Conservation (phyloP, 371 early-diverging fungal genomes). For the Mortierella sp. region DNA sequence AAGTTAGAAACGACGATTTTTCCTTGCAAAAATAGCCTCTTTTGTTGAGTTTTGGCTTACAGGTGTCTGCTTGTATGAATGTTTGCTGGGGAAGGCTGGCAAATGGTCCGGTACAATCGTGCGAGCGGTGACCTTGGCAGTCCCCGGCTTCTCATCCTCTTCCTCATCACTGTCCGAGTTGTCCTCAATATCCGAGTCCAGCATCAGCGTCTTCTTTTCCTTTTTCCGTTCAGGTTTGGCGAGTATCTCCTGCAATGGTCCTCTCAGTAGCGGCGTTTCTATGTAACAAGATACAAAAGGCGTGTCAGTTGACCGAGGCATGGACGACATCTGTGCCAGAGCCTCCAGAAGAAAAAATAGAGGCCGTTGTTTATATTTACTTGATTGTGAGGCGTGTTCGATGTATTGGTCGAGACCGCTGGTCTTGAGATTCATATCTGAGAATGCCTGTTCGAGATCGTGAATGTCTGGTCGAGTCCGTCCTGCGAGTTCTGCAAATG, state of each 20-base stretch:
- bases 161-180: constrained; percentile 51
- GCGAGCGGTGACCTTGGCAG: constrained; percentile 51
- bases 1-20: background rate
- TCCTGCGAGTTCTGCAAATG: constrained; percentile 68
- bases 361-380: constrained; percentile 39
- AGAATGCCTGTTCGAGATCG: constrained; percentile 65
- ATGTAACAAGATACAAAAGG: background rate
- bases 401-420: constrained; percentile 50
- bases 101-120: constrained; percentile 67
- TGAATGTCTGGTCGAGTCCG: constrained; percentile 66
- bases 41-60: constrained; percentile 51
- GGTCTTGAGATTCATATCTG: constrained; percentile 56
- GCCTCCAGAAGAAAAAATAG: background rate
- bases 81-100: constrained; percentile 71
- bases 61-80: constrained; percentile 73
- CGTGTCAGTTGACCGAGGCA: background rate
- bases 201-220: constrained; percentile 23
- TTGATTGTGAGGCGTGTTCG: constrained; percentile 35
- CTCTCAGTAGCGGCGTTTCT: constrained; percentile 43
- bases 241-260: constrained; percentile 48
- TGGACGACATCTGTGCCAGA: background rate
- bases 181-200: constrained; percentile 56
- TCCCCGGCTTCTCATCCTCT: constrained; percentile 30
- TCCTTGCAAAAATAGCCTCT: no score
- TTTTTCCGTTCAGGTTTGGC: constrained; percentile 35